phyloP scores from a whole-genome alignment of 805 yeast species.

The Candida orba region DNA sequence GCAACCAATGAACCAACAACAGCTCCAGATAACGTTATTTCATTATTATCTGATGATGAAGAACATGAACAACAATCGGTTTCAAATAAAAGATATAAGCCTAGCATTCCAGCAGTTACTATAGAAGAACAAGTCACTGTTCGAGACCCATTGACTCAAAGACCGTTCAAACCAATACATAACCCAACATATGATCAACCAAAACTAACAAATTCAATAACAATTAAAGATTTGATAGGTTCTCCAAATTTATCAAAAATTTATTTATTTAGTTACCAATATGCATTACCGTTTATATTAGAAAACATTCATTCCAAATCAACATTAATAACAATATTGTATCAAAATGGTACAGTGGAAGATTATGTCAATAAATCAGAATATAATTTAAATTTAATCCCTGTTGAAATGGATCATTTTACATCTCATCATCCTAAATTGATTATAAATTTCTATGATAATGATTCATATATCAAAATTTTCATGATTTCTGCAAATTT shows the following conservation, averaged over 20 bases:
- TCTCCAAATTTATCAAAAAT: slow-evolving; percentile 28
- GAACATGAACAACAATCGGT: not conserved
- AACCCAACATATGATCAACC: slow-evolving; percentile 13
- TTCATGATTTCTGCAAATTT: slow-evolving; percentile 56
- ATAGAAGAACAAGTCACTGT: too few relatives aligned
- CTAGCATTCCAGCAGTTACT: not conserved
- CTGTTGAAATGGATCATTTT: slow-evolving; percentile 31
- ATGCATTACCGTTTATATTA: slow-evolving; percentile 34
- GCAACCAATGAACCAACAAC: slow-evolving; percentile 5
- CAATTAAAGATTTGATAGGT: slow-evolving; percentile 27
- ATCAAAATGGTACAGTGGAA: slow-evolving; percentile 27
- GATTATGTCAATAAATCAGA: slow-evolving; percentile 6
- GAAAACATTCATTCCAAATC: slow-evolving; percentile 6
- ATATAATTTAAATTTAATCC: slow-evolving; percentile 17
- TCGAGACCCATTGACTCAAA: not conserved
- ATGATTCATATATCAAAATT: slow-evolving; percentile 33
- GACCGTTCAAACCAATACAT: slow-evolving; percentile 19
- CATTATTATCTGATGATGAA: slow-evolving; percentile 5
- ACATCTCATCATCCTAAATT: slow-evolving; percentile 61
- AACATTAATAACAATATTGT: slow-evolving; percentile 21
- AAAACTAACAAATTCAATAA: slow-evolving; percentile 17
- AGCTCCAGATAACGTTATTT: not conserved
- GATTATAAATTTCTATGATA: slow-evolving; percentile 48
- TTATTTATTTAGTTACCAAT: slow-evolving; percentile 43
- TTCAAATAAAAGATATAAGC: not conserved